phyloP scores from a whole-genome alignment of 495 filamentous ascomycete genomes.

The Hypoxylon crocopeplum region DNA sequence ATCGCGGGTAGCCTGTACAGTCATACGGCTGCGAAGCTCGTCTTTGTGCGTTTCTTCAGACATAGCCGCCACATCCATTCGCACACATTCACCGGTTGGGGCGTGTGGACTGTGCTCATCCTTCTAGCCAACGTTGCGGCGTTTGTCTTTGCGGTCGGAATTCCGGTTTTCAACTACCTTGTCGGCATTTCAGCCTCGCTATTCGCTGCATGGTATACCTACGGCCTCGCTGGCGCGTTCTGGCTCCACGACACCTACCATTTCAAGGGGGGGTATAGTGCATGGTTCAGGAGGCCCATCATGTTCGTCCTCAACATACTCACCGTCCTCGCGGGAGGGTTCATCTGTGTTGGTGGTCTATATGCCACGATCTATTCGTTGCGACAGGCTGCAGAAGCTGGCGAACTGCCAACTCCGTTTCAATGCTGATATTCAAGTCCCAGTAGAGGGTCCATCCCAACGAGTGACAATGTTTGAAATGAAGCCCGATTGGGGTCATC shows the following conservation, averaged over 20 bases:
- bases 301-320: conserved; percentile 36
- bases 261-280: conserved; percentile 18
- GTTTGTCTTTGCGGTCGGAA: conserved; percentile 69
- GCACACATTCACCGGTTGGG: conserved; percentile 47
- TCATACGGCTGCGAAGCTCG: conserved; percentile 60
- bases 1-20: conserved; percentile 73
- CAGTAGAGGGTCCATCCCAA: no score
- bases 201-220: conserved; percentile 63
- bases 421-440: conserved; percentile 40
- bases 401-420: conserved; percentile 34
- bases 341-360: conserved; percentile 42
- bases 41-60: conserved; percentile 67
- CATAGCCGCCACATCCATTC: conserved; percentile 44
- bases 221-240: conserved; percentile 61
- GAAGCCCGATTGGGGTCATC: no score
- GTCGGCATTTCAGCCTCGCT: conserved; percentile 57
- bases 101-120: conserved; percentile 63
- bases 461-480: no score
- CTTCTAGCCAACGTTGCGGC: conserved; percentile 62
- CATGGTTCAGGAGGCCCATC: conserved; percentile 28
- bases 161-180: conserved; percentile 70
- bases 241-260: conserved; percentile 53
- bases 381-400: conserved; percentile 23
- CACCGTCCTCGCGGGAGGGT: conserved; percentile 37
- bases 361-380: conserved; percentile 40